Evolutionary conservation across 768 basidiomycete species (phyloP), one percentile per base, ranked within the genome.

Genomic region (Lactarius vividus): DNA sequence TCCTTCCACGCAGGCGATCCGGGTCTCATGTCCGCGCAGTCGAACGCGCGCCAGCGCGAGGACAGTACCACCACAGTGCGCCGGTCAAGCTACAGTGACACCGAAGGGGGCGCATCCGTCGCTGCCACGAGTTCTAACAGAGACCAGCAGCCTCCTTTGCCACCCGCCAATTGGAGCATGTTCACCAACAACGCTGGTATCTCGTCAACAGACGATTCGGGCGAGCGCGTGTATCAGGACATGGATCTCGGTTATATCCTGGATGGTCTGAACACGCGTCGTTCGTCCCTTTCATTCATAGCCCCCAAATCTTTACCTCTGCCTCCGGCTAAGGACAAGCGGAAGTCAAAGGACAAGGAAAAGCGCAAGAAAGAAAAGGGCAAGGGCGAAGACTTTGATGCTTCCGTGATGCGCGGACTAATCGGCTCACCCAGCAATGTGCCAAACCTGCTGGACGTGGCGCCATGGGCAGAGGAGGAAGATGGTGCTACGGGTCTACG

Each of bases 271-370:
- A 64, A 59, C 49, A 61, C 64, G 8, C 67, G 67, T 35, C 63
- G 67, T 31, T 68, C 67, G 54, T 68, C 67, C 3, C 67, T 60
- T 57, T 68, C 67, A 16, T 68, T 68, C 37, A 28, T 68, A 18
- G 58, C 54, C 11, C 64, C 67, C 13, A 54, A 60, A n/a, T 7
- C 67, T 10, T 44, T 65, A 18, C 67, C 66, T 23, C 59, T 63
- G 16, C 66, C 66, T 13, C 66, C 66, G 20, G 35, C 52, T 2
- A 66, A 66, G 44, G 65, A 66, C 40, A 66, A 62, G 44, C 20
- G 39, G 31, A 66, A 61, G 18, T 42, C 59, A 26, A 65, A 46
- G 42, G 63, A 67, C 44, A 65, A 65, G 42, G 59, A 66, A 31
- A 68, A 66, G 59, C 54, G 54, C 37, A 66, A 68, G 46, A 68